Conservation (phyloP, 306 rosid species). For the Astragalus membranaceus region DNA sequence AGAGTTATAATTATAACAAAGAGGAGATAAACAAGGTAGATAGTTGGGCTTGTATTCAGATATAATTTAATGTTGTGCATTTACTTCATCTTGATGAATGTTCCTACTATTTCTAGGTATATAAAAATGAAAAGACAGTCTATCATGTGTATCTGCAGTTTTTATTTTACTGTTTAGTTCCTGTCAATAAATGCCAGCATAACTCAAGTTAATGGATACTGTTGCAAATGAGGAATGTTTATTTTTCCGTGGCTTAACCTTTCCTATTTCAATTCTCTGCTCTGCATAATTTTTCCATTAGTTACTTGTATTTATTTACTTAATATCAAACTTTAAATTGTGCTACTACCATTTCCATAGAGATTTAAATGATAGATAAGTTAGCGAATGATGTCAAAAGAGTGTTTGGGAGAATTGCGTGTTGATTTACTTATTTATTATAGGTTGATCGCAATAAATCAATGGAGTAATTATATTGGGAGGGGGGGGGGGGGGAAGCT, state of each 20-base stretch:
- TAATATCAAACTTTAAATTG: background rate
- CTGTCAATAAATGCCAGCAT: background rate
- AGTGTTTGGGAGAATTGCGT: too few species aligned
- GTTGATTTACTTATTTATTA: too few species aligned
- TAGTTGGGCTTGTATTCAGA: conserved; percentile 6
- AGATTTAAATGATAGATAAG: too few species aligned
- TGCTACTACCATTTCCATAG: background rate
- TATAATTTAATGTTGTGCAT: background rate
- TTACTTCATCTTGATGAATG: conserved; percentile 17
- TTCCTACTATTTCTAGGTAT: background rate
- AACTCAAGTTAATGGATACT: background rate
- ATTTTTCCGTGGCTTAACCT: background rate
- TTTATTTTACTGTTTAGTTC: background rate
- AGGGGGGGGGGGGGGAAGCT: too few species aligned
- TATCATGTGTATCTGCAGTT: background rate
- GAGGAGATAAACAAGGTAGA: conserved; percentile 95
- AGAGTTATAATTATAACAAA: conserved; percentile 62
- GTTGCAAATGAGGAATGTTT: background rate
- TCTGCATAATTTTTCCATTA: background rate
- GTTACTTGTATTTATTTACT: background rate
- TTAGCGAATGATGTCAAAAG: too few species aligned
- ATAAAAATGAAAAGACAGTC: conserved; percentile 5
- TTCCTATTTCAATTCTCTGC: background rate
- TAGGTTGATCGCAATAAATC: too few species aligned
- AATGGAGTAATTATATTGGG: too few species aligned